Base-by-base conservation (phyloP, 2,329 filamentous ascomycete genomes). In the Alternaria dauci region DNA sequence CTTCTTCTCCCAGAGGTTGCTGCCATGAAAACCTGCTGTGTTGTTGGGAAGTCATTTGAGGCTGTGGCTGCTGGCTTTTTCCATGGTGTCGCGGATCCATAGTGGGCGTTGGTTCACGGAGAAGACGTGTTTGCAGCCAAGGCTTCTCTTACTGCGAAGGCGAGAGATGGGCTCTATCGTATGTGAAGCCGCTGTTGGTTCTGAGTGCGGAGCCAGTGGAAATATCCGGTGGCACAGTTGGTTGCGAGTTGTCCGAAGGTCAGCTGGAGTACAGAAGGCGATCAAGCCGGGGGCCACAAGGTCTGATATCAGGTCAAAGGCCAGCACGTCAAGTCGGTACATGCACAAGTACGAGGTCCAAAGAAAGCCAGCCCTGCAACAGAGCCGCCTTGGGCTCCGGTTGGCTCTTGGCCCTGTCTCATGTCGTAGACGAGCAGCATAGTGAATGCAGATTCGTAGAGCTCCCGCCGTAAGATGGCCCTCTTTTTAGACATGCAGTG, bases 11-110 rank as follows among this genome's bases (percentile, higher is more conserved):
- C 14, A 64, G 55, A 23, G 72, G 71, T 3, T 64, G 64, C 57
- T 78, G 76, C 76, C 76, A 78, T 48, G 76, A 78, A 61, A 77
- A 78, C 47, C 76, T 66, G 51, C 71, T 67, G 52, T 74, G 63
- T 48, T 69, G 68, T 44, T 47, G 67, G 42, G 52, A 48, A 41
- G 44, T 41, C 44, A 53, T 61, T 36, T 66, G 56, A 48, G 56
- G 52, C 59, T 60, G 65, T 48, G 57, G 57, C 36, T 67, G 68
- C 41, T 69, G 66, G n/a, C 36, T 41, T 34, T 65, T 62, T 52
- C 62, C 60, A 47, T 70, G 62, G 28, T 71, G 67, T 59, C 68
- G 64, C 52, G 62, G 60, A 34, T 76, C 68, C 72, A 73, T 74
- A 26, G 34, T 65, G 55, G 55, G 52, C 43, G 42, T 18, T 43